These are phyloP conservation scores for Leucosporidium scottii DNA, from an alignment of 768 basidiomycete species.

Conservation along the genomic window DNA sequence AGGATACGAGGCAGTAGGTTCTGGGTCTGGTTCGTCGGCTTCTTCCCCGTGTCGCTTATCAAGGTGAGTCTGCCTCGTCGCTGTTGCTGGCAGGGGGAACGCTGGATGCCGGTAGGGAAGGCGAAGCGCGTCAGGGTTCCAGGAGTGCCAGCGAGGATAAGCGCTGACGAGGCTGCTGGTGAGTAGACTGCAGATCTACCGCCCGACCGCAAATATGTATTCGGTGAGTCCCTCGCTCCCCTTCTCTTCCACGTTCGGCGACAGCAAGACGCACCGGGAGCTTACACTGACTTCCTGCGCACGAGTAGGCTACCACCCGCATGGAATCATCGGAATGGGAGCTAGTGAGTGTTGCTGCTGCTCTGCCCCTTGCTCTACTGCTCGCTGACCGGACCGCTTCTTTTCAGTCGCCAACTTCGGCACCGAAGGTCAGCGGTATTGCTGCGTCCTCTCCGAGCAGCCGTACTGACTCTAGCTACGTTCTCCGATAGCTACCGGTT, in stretches of 20 bases:
- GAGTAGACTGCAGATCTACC: constrained; percentile 80
- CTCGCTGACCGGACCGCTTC: constrained; percentile 38
- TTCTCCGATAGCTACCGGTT: constrained; percentile 63
- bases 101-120: not conserved
- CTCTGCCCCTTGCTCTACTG: not conserved
- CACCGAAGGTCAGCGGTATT: constrained; percentile 60
- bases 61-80: constrained; percentile 43
- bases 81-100: not conserved
- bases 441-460: not conserved
- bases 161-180: not conserved
- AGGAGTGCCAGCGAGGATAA: not conserved
- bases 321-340: constrained; percentile 97
- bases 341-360: constrained; percentile 39
- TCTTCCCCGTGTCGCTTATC: constrained; percentile 37
- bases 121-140: not conserved
- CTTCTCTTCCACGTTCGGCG: not conserved
- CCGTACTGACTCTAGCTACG: not conserved
- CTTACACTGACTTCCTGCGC: too few species aligned
- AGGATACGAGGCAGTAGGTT: constrained; percentile 66
- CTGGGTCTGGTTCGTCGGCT: constrained; percentile 49
- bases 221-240: constrained; percentile 46
- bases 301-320: constrained; percentile 74
- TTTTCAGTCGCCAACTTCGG: constrained; percentile 79
- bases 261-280: not conserved
- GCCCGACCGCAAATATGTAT: constrained; percentile 84